Evolutionary conservation across 169 alveolate species (phyloP).

Genomic region (Plasmodium billcollinsi): DNA sequence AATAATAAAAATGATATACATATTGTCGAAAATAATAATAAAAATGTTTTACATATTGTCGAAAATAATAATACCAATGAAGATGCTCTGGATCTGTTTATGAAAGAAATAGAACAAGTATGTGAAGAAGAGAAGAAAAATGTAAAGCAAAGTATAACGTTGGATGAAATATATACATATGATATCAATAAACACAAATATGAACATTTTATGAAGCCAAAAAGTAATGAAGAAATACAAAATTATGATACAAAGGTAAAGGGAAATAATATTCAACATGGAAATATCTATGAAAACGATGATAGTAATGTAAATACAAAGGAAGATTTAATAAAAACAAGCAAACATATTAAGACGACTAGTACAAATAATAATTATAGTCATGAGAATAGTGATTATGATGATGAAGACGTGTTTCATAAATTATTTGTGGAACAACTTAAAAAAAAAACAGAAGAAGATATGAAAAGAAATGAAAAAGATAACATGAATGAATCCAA

Average conservation of each 20-base stretch:
- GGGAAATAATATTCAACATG: background rate
- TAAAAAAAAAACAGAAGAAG: conserved; percentile 44
- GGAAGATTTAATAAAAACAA: background rate
- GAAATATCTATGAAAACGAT: background rate
- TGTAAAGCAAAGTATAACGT: conserved; percentile 26
- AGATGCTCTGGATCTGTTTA: conserved; percentile 42
- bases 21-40: background rate
- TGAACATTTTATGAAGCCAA: background rate
- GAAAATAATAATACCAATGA: background rate
- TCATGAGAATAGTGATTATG: background rate
- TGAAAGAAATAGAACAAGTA: conserved; percentile 38
- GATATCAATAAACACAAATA: conserved; percentile 15
- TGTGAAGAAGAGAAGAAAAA: conserved; percentile 1
- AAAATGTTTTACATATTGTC: background rate
- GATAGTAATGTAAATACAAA: background rate
- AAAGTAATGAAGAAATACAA: background rate
- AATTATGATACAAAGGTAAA: background rate
- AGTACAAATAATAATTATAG: background rate
- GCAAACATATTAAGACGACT: no score
- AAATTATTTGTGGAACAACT: conserved; percentile 9
- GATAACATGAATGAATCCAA: background rate
- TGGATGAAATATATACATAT: conserved; percentile 54
- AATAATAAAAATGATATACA: background rate
- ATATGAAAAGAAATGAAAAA: conserved; percentile 2
- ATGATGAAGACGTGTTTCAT: background rate